Conservation (phyloP, 2,329 filamentous ascomycete genomes). For the Celoporthe dispersa region DNA sequence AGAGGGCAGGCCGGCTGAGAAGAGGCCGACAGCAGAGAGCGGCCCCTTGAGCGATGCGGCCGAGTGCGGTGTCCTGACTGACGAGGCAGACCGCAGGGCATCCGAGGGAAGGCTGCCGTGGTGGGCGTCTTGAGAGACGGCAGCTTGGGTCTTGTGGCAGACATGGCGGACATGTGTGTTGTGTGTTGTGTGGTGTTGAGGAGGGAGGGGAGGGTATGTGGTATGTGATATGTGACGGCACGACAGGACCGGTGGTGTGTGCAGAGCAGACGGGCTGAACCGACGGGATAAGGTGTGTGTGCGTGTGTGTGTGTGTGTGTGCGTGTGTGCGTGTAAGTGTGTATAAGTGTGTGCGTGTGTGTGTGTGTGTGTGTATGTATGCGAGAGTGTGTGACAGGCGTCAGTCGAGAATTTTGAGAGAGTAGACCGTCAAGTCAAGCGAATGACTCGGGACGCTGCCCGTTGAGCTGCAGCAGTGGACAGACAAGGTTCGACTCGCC, state of each 20-base stretch:
- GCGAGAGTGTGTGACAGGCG: constrained; percentile 28
- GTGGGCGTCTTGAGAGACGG: constrained; percentile 65
- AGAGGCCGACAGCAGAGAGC: constrained; percentile 42
- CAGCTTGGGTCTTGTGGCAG: constrained; percentile 58
- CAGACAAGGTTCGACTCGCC: constrained; percentile 42
- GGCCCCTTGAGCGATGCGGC: constrained; percentile 45
- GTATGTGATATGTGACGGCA: constrained; percentile 16
- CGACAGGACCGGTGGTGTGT: constrained; percentile 2
- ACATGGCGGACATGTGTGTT: constrained; percentile 46
- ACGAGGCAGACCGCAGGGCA: constrained; percentile 46
- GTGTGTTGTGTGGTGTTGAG: background rate
- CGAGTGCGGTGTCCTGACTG: constrained; percentile 71
- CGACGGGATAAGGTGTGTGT: constrained; percentile 13
- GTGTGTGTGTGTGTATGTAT: too few species aligned
- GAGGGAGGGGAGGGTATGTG: background rate
- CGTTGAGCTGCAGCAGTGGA: constrained; percentile 38
- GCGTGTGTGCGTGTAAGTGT: background rate
- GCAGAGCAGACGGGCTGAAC: constrained; percentile 21
- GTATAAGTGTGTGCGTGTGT: too few species aligned
- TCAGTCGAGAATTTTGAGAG: constrained; percentile 20
- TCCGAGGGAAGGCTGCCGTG: constrained; percentile 60
- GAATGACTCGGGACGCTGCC: constrained; percentile 46
- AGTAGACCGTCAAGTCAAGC: constrained; percentile 44
- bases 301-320: background rate
- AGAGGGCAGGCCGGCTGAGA: constrained; percentile 46